Evolutionary conservation across 441 rosid genomes (phyloP), one percentile per base, ranked within the genome.

Genomic region (Erodium chrysanthum): DNA sequence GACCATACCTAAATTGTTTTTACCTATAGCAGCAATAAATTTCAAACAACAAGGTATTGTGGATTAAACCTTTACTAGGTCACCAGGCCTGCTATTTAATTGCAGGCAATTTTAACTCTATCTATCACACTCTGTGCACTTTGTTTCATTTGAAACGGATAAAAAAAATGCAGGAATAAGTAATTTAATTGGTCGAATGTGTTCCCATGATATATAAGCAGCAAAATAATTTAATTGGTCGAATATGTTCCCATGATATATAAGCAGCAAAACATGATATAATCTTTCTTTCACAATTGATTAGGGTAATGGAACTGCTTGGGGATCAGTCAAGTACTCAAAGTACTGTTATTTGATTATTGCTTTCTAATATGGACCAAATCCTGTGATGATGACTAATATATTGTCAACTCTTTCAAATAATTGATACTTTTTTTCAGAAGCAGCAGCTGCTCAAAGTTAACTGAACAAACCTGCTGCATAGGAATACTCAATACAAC

Each of bases 401-500:
- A 37, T 37, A 27, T 37, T 9, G 10, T 37, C 7, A 37, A 3
- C 44, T 58, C 21, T 9, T 17, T 58, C 5, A 22, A 11, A 22
- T 3, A 59, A 31, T 31, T 31, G 35, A 1, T 31, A 2, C 35
- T 4, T 1, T 1, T 1, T 31, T 31, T 31, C 35, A 31, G 29
- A 25, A 25, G 29, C 29, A 25, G 62, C 10, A 1, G 29, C 23
- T 58, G 62, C 25, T 58, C 27, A 21, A 70, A 66, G 21, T 22
- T 29, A n/a, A 40, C 5, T 18, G 68, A 42, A 79, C 88, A 20
- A 56, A 91, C 98, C 98, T 81, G 96, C 87, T 33, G 92, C 88
- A 79, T 91, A 91, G 62, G 98, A 91, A 74, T 94, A 94, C 82
- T 94, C 98, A 69, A 94, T 79, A 74, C 97, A 94, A 23, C 96